Base-by-base conservation (phyloP, 1,139 yeast species). In the Ogataea hybrid region DNA sequence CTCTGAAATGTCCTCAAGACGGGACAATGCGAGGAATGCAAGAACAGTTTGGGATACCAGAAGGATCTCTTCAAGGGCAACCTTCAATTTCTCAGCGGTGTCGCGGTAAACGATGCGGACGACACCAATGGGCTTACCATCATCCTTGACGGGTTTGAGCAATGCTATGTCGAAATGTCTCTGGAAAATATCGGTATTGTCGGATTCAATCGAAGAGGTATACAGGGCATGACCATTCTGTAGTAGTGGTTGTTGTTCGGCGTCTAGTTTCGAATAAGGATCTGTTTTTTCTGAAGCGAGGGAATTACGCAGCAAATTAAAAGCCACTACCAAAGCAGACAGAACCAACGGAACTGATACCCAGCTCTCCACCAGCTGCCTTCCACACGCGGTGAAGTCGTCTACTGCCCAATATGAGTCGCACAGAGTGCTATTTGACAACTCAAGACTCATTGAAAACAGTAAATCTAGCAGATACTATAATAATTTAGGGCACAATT, bases 61-160 rank as follows among this genome's bases (percentile, higher is more conserved):
- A 15, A 80, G 51, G 0, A 75, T 20, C 41, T 61, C 73, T 58
- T 83, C 89, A 6, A 73, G 33, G 2, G 68, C 58, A 6, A 81
- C 75, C 52, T 78, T 69, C 25, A 73, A 48, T 47, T 79, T 70
- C 51, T 82, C 89, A n/a, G 46, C 49, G 3, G 64, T 51, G 32
- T 68, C 64, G 57, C 82, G 76, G 42, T 61, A 64, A 4, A 79
- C 68, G 21, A 66, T 56, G 40, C 68, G 59, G 11, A 65, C 52
- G 5, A 60, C 59, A 2, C 86, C 86, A 44, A 73, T 77, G n/a
- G 80, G 76, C 6, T 73, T 68, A 10, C 85, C 87, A 54, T 78
- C 78, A 16, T 64, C 71, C 44, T 67, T 67, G 12, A 71, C 63
- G 33, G 73, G 72, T 12, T 68, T 57, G 37, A 77, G 59, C 28